A percentile compares a stretch with the other conserved stretches of the same genome.
Conservation (phyloP, 75 land plant genomes). For the Pseudotsuga menziesii region DNA sequence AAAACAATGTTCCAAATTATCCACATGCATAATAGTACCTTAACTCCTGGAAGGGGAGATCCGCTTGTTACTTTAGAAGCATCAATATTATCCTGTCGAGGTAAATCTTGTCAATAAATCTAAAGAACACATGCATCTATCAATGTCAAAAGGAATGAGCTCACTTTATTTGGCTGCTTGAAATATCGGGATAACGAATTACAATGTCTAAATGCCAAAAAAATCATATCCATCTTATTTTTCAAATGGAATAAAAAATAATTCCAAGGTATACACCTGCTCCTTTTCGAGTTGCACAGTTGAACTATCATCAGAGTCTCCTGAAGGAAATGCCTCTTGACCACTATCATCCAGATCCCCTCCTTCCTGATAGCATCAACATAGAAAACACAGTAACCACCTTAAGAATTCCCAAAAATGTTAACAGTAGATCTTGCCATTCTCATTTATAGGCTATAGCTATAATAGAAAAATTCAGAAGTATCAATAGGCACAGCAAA, state of each 20-base stretch:
- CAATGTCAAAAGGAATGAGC: too few species aligned
- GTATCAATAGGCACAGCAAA: neutral
- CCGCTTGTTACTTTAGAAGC: conserved; percentile 59
- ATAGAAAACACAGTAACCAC: neutral
- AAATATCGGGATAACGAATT: too few species aligned
- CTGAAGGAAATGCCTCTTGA: conserved; percentile 6
- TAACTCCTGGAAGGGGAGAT: conserved; percentile 83
- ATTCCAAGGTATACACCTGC: conserved; percentile 5
- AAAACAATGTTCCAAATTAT: neutral
- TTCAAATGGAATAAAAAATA: neutral
- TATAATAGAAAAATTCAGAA: neutral
- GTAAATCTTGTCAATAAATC: neutral
- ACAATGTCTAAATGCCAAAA: neutral
- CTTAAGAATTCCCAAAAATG: conserved; percentile 1
- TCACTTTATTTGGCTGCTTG: too few species aligned
- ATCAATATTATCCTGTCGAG: conserved; percentile 36
- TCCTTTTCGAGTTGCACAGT: neutral
- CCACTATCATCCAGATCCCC: neutral
- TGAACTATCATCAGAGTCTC: neutral
- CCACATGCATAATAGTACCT: conserved; percentile 36
- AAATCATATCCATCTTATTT: neutral
- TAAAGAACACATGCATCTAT: neutral
- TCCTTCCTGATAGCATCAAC: conserved; percentile 1
- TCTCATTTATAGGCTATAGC: neutral
- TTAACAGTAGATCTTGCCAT: neutral